Conservation (phyloP, 352 stramenopile species). For the Globisporangium ultimum region DNA sequence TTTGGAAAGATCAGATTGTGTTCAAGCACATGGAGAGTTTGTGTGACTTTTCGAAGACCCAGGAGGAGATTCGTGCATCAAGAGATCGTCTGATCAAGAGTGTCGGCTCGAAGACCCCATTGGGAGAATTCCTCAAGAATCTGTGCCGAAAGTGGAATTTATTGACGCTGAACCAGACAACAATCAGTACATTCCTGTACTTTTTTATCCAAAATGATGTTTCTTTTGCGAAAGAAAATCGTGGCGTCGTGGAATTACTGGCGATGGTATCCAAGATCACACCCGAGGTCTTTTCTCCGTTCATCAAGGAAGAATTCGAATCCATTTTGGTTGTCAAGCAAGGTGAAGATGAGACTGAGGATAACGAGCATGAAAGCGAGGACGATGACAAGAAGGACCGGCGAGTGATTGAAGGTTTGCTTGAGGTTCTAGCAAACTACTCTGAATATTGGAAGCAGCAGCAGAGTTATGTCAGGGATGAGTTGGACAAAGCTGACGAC, state of each 20-base stretch:
- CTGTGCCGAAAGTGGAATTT: constrained; percentile 78
- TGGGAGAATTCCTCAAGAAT: constrained; percentile 80
- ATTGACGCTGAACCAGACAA: constrained; percentile 56
- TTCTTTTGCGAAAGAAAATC: constrained; percentile 39
- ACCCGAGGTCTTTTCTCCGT: constrained; percentile 47
- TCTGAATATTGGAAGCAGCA: constrained; percentile 37
- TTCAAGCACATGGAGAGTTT: constrained; percentile 70
- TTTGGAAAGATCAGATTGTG: constrained; percentile 76
- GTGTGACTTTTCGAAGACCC: constrained; percentile 48
- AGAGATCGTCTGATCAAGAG: constrained; percentile 73
- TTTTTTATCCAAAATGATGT: constrained; percentile 33
- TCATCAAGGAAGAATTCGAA: constrained; percentile 48
- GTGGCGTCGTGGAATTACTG: constrained; percentile 51
- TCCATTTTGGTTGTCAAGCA: constrained; percentile 34
- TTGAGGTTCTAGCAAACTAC: constrained; percentile 56
- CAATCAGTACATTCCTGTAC: constrained; percentile 29
- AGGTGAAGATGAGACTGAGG: constrained; percentile 2
- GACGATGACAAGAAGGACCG: constrained; percentile 31
- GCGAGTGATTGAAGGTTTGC: constrained; percentile 45
- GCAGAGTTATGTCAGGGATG: constrained; percentile 12
- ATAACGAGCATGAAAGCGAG: constrained; percentile 25
- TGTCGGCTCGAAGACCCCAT: constrained; percentile 71
- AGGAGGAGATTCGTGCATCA: constrained; percentile 43
- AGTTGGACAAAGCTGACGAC: constrained; percentile 17
- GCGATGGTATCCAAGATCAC: constrained; percentile 43